These are phyloP conservation scores for Didymella glomerata DNA, from an alignment of 2,329 filamentous ascomycete species.

Conservation along the genomic window DNA sequence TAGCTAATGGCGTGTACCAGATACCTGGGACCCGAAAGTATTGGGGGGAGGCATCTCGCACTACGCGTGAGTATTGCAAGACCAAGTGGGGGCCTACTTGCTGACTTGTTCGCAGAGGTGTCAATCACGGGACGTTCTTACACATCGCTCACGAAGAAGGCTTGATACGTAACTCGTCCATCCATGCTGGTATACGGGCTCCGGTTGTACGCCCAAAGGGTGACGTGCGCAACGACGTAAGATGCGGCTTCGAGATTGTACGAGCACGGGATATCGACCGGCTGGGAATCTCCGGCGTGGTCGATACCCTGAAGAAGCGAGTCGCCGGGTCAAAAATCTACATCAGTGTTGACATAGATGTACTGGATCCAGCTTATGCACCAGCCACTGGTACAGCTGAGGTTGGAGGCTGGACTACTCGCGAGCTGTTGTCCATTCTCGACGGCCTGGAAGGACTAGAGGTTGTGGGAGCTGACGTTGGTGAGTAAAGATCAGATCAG, in stretches of 20 bases:
- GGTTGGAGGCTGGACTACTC: constrained; percentile 68
- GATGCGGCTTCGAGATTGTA: constrained; percentile 67
- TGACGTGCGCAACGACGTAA: constrained; percentile 65
- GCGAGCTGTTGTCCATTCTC: constrained; percentile 66
- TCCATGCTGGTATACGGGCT: constrained; percentile 69
- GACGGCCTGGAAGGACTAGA: constrained; percentile 66
- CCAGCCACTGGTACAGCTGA: constrained; percentile 68
- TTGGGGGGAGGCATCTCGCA: constrained; percentile 67
- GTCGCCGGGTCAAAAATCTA: constrained; percentile 64
- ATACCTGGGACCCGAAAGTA: constrained; percentile 65
- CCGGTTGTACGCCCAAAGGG: constrained; percentile 59
- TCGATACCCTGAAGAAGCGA: constrained; percentile 59
- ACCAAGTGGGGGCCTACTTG: not conserved
- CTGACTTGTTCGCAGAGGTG: constrained; percentile 45
- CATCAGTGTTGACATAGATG: constrained; percentile 66
- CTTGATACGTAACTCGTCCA: constrained; percentile 65
- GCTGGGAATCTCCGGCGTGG: constrained; percentile 58
- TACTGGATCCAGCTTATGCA: constrained; percentile 64
- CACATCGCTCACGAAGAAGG: constrained; percentile 70
- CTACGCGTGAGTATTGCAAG: constrained; percentile 61
- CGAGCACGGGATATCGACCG: constrained; percentile 64
- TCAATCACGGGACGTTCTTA: constrained; percentile 70
- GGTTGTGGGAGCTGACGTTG: constrained; percentile 66
- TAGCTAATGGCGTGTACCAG: constrained; percentile 40
- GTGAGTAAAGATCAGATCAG: constrained; percentile 39